These are phyloP conservation scores for Dendrobium catenatum DNA, from an alignment of 106 monocot species.

Conservation along the genomic window DNA sequence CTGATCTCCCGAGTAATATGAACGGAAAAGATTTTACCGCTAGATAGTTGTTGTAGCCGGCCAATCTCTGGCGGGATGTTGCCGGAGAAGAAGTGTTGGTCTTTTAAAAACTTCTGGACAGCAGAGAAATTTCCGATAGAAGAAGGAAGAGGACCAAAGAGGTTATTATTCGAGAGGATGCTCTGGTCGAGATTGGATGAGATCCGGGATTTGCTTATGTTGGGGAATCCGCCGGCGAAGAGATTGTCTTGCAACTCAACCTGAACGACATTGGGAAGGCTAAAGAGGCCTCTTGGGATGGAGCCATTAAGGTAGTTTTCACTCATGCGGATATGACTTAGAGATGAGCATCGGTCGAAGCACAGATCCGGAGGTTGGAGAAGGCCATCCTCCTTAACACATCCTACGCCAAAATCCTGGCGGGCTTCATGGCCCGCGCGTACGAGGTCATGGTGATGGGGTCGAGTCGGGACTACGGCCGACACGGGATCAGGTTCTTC, in stretches of 20 bases:
- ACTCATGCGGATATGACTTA: slow-evolving; percentile 60
- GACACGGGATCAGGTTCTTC: too few relatives aligned
- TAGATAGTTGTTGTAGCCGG: slow-evolving; percentile 55
- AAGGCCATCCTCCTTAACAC: too few relatives aligned
- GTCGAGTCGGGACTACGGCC: too few relatives aligned
- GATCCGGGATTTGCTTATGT: slow-evolving; percentile 9
- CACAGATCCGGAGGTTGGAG: slow-evolving; percentile 7
- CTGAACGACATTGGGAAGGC: slow-evolving; percentile 47
- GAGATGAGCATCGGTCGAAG: slow-evolving; percentile 5
- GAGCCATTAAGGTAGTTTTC: slow-evolving; percentile 76
- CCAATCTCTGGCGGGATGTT: slow-evolving; percentile 20
- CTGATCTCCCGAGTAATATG: slow-evolving; percentile 40
- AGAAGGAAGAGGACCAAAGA: slow-evolving; percentile 45
- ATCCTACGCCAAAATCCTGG: slow-evolving; percentile 19
- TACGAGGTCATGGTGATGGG: too few relatives aligned
- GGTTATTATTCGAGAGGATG: slow-evolving; percentile 60
- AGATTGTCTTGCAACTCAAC: slow-evolving; percentile 74
- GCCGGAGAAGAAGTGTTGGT: slow-evolving; percentile 52
- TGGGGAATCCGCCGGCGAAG: slow-evolving; percentile 53
- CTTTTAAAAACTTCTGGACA: slow-evolving; percentile 55
- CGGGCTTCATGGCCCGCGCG: too few relatives aligned
- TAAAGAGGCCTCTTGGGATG: slow-evolving; percentile 41
- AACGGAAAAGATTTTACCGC: slow-evolving; percentile 44
- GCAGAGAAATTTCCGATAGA: slow-evolving; percentile 53
- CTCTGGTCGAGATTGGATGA: slow-evolving; percentile 56